Base-by-base conservation (phyloP, 2,329 filamentous ascomycete genomes). In the Fusarium buharicum region DNA sequence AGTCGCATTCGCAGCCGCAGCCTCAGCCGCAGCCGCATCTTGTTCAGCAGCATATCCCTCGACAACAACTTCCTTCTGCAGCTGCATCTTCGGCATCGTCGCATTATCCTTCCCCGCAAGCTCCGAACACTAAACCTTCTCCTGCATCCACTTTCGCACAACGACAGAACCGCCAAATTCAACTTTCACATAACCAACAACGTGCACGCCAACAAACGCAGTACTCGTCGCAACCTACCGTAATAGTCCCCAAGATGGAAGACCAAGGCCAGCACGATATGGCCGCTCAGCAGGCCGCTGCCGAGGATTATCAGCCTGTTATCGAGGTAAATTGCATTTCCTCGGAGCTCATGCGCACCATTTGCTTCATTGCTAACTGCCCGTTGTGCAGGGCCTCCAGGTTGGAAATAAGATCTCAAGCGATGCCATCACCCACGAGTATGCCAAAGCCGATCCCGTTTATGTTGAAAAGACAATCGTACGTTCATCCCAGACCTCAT, bases 401-500 rank as follows among this genome's bases (percentile, higher is more conserved):
- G 90, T 98, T 65, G 91, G 92, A 70, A 84, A 89, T 59, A 91
- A 90, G 77, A 86, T 87, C 71, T 86, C 90, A 47, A 96, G 89
- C 76, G 85, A 87, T 67, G 86, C 83, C 65, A 92, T 99, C 72
- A 88, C 90, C 14, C 84, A 89, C 63, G 91, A 97, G 75, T 98
- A 97, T 79, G 91, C 92, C 59, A 90, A 90, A 76, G 93, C 92
- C 60, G 93, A 98, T 75, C 87, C 89, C 6, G 81, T 91, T 62
- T 96, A 92, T 75, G 88, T 93, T 46, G 86, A 90, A 56, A 98
- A 98, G 81, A 97, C 93, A 44, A 84, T 86, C 73, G 94, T 96
- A 80, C 77, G 88, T 81, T 55, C 49, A 63, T 61, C 44, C 44
- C 50, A 20, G 16, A 17, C 16, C 4, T 14, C n/a, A n/a, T 18